Conservation (phyloP, 805 yeast species). For the Spencermartinsiella europaea region DNA sequence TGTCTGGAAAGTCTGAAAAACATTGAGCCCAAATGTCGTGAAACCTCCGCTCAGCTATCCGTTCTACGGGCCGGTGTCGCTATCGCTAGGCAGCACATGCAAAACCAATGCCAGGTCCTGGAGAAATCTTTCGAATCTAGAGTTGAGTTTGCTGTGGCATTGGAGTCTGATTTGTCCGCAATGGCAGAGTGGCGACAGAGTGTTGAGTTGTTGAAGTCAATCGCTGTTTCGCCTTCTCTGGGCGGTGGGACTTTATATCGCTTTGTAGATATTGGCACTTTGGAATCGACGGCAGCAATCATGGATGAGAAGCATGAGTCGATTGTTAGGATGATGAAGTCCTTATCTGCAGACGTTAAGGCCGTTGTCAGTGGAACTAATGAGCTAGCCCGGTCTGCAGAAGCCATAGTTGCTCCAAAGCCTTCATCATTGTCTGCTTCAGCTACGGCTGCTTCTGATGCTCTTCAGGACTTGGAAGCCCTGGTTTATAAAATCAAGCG, state of each 20-base stretch:
- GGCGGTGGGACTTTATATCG: slow-evolving; percentile 1
- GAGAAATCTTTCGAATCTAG: slow-evolving; percentile 22
- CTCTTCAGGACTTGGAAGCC: slow-evolving; percentile 24
- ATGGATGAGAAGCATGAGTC: neutral
- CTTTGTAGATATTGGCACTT: neutral
- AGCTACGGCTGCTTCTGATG: slow-evolving; percentile 1
- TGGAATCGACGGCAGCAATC: neutral
- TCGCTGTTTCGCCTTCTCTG: neutral
- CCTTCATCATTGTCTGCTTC: slow-evolving; percentile 4
- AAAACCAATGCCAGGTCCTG: slow-evolving; percentile 20
- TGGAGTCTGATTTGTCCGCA: slow-evolving; percentile 20
- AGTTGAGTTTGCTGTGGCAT: slow-evolving; percentile 19
- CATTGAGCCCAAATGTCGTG: neutral
- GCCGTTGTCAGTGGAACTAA: neutral
- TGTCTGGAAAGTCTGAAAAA: slow-evolving; percentile 1
- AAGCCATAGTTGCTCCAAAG: neutral
- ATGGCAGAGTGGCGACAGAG: neutral
- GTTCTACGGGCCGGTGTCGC: slow-evolving; percentile 23
- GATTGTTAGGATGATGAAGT: neutral
- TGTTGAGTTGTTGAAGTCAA: neutral
- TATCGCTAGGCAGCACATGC: slow-evolving; percentile 25
- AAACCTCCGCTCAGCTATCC: slow-evolving; percentile 9
- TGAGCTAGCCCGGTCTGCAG: neutral
- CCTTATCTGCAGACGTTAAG: neutral
- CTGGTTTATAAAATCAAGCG: slow-evolving; percentile 21